Evolutionary conservation across 1,139 yeast genomes (phyloP), one percentile per base, ranked within the genome.

Genomic region (Protomyces macrosporus): DNA sequence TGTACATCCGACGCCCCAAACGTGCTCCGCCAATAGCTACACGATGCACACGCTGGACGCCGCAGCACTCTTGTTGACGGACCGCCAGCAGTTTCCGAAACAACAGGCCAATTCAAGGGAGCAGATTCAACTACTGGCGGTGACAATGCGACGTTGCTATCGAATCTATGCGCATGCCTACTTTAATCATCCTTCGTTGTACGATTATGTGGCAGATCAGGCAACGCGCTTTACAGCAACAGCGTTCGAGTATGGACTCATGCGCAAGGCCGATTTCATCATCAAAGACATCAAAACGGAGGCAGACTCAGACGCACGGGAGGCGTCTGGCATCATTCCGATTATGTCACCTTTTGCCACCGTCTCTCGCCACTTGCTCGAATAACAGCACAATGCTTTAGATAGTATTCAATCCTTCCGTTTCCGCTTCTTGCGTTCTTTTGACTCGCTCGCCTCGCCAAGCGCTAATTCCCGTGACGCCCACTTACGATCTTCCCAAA

Each of bases 401-500:
- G 23, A 23, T 23, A 23, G 23, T 23, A 23, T 14, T 36, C 16
- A 42, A 1, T 42, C 48, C 3, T 42, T 42, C 16, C 48, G 23
- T 30, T 42, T 42, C 48, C 48, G 48, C 48, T 42, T 42, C 32
- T 42, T 42, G 30, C 48, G 48, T 30, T 42, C 16, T 9, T 42
- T 42, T 6, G 30, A 9, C 48, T 16, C 48, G 7, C 23, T 42
- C 9, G 16, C 16, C 48, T 42, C 48, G 9, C 48, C 48, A 42
- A 42, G 48, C 23, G 48, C 48, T 16, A 9, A 32, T 16, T 42
- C 58, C 12, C 54, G 34, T 12, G 48, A 40, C 12, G 37, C 40
- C 63, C 58, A 53, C 54, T 51, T 39, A 3, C 52, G 30, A 52
- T 53, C 58, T 40, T 53, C 55, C 63, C 63, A 64, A 10, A 87